phyloP scores from a whole-genome alignment of 768 basidiomycete species.

The Kwoniella heveanensis region DNA sequence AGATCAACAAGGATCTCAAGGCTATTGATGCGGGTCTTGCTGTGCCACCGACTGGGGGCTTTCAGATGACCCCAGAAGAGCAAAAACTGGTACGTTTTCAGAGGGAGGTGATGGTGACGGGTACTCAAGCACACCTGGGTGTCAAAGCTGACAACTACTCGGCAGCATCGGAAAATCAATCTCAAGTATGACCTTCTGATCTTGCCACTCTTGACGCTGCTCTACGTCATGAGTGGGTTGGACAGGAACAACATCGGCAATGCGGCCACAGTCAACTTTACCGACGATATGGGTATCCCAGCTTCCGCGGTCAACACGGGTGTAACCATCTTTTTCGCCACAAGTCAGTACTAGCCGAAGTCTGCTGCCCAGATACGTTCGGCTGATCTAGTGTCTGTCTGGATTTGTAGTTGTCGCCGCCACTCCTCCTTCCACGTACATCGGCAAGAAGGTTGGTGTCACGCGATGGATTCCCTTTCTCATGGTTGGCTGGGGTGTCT shows the following conservation, averaged over 20 bases:
- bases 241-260: slow-evolving; percentile 30
- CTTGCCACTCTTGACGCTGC: slow-evolving; percentile 17
- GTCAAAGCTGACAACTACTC: not conserved
- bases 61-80: slow-evolving; percentile 15
- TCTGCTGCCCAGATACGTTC: too few relatives aligned
- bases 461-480: slow-evolving; percentile 16
- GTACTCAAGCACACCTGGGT: not conserved
- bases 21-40: not conserved
- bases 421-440: slow-evolving; percentile 16
- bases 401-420: slow-evolving; percentile 12
- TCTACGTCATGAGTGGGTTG: slow-evolving; percentile 28
- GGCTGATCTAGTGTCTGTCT: not conserved
- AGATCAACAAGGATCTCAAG: too few relatives aligned
- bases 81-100: slow-evolving; percentile 4
- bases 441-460: slow-evolving; percentile 17
- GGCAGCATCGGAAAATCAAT: slow-evolving; percentile 18
- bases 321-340: slow-evolving; percentile 29
- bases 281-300: slow-evolving; percentile 22
- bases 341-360: too few relatives aligned
- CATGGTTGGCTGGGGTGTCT: slow-evolving; percentile 25
- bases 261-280: slow-evolving; percentile 28
- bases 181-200: slow-evolving; percentile 19
- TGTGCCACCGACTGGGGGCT: not conserved
- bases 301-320: slow-evolving; percentile 28
- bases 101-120: too few relatives aligned